Conservation (phyloP, 2,329 filamentous ascomycete species). For the Aspergillus fructus region DNA sequence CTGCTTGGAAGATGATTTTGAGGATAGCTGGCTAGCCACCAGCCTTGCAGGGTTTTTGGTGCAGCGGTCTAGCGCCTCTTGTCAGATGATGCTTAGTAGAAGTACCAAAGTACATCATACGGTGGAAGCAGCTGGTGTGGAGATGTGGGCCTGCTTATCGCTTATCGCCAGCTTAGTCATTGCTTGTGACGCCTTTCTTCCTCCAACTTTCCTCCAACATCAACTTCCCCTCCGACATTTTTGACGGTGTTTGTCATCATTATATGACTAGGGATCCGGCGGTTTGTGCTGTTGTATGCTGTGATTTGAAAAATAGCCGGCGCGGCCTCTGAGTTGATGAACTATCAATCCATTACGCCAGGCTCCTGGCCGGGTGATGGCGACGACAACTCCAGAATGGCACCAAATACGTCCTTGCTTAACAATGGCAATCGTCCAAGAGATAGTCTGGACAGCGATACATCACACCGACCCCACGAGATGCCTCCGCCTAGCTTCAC, state of each 20-base stretch:
- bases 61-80: no score
- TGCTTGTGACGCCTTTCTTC: neutral
- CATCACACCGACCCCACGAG: slow-evolving; percentile 8
- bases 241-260: neutral
- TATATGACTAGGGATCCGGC: neutral
- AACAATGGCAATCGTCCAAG: neutral
- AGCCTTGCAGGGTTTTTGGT: no score
- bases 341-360: slow-evolving; percentile 33
- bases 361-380: slow-evolving; percentile 29
- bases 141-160: neutral
- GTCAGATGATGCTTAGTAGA: no score
- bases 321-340: slow-evolving; percentile 25
- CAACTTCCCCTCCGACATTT: neutral
- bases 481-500: slow-evolving; percentile 69
- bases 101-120: no score
- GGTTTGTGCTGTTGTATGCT: neutral
- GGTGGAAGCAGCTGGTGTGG: no score
- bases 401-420: slow-evolving; percentile 9
- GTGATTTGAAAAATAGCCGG: neutral
- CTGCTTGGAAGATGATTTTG: no score
- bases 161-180: slow-evolving; percentile 6
- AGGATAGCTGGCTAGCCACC: no score
- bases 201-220: neutral
- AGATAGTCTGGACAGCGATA: neutral
- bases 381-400: slow-evolving; percentile 5